Percentiles rank a stretch among this genome's conserved stretches.
These are phyloP conservation scores for Tolypocladium paradoxum DNA, from an alignment of 2,329 filamentous ascomycete species.

Conservation along the genomic window DNA sequence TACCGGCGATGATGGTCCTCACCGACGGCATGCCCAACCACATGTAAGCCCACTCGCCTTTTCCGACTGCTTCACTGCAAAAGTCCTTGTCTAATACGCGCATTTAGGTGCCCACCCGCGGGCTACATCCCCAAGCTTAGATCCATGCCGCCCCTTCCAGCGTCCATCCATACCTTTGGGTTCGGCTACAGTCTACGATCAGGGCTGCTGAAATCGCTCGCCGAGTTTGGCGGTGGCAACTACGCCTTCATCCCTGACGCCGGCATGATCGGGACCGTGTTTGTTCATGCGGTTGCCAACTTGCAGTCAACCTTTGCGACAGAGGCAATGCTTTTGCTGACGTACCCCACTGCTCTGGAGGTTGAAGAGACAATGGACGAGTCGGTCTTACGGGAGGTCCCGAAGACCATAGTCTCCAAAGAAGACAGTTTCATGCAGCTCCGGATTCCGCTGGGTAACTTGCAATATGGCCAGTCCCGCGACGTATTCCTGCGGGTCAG, in stretches of 20 bases:
- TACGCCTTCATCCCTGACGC: constrained; percentile 53
- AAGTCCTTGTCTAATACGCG: not conserved
- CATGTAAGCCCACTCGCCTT: constrained; percentile 22
- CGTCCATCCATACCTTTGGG: constrained; percentile 29
- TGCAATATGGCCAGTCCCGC: constrained; percentile 51
- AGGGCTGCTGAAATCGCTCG: constrained; percentile 47
- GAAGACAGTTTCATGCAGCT: constrained; percentile 14
- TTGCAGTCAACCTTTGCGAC: constrained; percentile 47
- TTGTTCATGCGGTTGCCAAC: constrained; percentile 51
- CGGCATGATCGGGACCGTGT: constrained; percentile 53
- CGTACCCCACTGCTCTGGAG: constrained; percentile 22
- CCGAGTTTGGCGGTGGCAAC: constrained; percentile 44
- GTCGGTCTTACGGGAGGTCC: constrained; percentile 23
- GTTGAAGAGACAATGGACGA: constrained; percentile 29
- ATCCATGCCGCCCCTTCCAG: constrained; percentile 26
- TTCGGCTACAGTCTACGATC: constrained; percentile 25
- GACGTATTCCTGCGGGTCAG: constrained; percentile 37
- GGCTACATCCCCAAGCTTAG: constrained; percentile 46
- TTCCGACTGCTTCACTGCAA: not conserved
- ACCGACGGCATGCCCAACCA: constrained; percentile 46
- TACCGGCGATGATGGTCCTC: constrained; percentile 41
- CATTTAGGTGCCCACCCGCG: constrained; percentile 29
- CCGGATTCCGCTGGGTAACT: constrained; percentile 34
- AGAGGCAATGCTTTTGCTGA: constrained; percentile 31
- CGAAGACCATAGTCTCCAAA: constrained; percentile 2